Evolutionary conservation across 2,329 filamentous ascomycete genomes (phyloP).

Genomic region (Paraphoma chrysanthemicola): DNA sequence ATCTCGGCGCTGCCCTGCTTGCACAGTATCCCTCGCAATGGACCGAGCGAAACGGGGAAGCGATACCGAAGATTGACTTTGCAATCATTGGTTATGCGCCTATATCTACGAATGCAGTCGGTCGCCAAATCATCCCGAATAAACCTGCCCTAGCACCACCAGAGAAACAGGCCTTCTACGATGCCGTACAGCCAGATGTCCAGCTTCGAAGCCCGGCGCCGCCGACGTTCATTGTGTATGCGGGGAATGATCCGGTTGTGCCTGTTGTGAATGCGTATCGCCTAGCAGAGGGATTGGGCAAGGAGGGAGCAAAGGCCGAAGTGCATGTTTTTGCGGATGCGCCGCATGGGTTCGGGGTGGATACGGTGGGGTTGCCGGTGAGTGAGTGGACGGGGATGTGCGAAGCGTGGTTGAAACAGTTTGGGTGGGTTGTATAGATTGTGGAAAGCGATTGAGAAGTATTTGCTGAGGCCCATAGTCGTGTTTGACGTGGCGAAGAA

Average conservation of each 20-base stretch:
- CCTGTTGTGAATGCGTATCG: conserved; percentile 25
- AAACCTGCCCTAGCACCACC: conserved; percentile 20
- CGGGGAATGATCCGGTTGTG: conserved; percentile 24
- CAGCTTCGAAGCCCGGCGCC: conserved; percentile 14
- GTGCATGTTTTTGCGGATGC: conserved; percentile 29
- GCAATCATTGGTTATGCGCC: conserved; percentile 27
- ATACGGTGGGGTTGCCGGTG: conserved; percentile 19
- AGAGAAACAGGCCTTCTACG: conserved; percentile 26
- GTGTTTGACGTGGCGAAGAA: too few relatives aligned
- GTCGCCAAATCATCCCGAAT: conserved; percentile 17
- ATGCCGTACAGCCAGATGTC: conserved; percentile 25
- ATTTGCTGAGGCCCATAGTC: too few relatives aligned
- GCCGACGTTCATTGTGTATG: conserved; percentile 24
- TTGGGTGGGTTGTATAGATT: neutral
- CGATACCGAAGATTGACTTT: conserved; percentile 11
- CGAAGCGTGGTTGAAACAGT: conserved; percentile 23
- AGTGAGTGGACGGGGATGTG: conserved; percentile 21
- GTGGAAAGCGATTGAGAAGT: too few relatives aligned
- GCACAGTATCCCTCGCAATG: conserved; percentile 16
- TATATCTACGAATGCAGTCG: conserved; percentile 27
- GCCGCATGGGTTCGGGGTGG: conserved; percentile 27
- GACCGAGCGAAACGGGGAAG: neutral
- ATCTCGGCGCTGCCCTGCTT: conserved; percentile 22
- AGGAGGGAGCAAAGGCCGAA: conserved; percentile 15
- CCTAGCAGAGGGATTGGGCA: conserved; percentile 16